These are phyloP conservation scores for Auricularia sp. DNA, from an alignment of 768 basidiomycete genomes.

Conservation along the genomic window DNA sequence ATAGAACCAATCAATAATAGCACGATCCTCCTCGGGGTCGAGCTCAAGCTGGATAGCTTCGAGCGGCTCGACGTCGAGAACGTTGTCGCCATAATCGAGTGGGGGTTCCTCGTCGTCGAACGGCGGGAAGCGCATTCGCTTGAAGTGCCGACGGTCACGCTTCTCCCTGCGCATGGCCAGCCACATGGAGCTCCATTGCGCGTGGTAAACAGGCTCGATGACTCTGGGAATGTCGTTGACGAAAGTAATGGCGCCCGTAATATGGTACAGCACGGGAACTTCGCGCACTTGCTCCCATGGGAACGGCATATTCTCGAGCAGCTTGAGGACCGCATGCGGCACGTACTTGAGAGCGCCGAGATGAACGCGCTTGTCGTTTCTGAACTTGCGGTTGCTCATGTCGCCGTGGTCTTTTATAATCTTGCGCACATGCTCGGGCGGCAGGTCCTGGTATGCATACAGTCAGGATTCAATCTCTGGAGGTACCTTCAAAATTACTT, in stretches of 20 bases:
- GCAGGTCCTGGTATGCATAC: slow-evolving; percentile 57
- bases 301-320: slow-evolving; percentile 95
- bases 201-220: slow-evolving; percentile 96
- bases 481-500: slow-evolving; percentile 24
- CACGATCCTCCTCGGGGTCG: slow-evolving; percentile 81
- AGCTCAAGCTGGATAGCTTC: slow-evolving; percentile 97
- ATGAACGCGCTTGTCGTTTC: slow-evolving; percentile 99
- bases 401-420: slow-evolving; percentile 99
- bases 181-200: slow-evolving; percentile 99
- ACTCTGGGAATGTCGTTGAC: slow-evolving; percentile 97
- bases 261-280: slow-evolving; percentile 96
- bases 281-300: slow-evolving; percentile 99
- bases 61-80: slow-evolving; percentile 93
- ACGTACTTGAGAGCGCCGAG: slow-evolving; percentile 97
- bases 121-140: slow-evolving; percentile 98
- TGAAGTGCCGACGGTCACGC: slow-evolving; percentile 96
- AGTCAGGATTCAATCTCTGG: slow-evolving; percentile 11
- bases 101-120: slow-evolving; percentile 99
- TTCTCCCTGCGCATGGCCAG: slow-evolving; percentile 98
- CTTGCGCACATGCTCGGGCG: slow-evolving; percentile 97
- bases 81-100: slow-evolving; percentile 97
- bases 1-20: slow-evolving; percentile 97
- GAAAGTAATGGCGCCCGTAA: slow-evolving; percentile 98
- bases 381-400: slow-evolving; percentile 98
- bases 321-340: slow-evolving; percentile 98